phyloP scores from a whole-genome alignment of 148 eudicot species.

The Linanthus parryae region DNA sequence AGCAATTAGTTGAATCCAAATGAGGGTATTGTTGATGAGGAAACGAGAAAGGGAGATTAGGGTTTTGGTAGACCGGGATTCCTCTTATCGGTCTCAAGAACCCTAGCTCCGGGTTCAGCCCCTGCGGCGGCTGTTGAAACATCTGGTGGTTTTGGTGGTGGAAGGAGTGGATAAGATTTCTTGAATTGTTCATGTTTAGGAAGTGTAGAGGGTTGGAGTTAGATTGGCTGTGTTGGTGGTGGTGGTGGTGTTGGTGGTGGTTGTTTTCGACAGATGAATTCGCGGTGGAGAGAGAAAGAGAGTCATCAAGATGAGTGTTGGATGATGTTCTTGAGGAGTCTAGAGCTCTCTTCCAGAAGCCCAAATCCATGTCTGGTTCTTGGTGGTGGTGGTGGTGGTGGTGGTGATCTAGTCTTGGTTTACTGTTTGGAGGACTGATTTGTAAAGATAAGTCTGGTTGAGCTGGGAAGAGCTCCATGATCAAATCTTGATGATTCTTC shows the following conservation, averaged over 20 bases:
- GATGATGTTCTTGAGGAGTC: too few relatives aligned
- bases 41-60: constrained; percentile 39
- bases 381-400: too few relatives aligned
- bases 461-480: constrained; percentile 92
- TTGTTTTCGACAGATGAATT: too few relatives aligned
- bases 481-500: too few relatives aligned
- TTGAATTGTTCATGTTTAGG: too few relatives aligned
- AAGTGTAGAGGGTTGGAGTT: too few relatives aligned
- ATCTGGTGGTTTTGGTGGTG: constrained; percentile 5
- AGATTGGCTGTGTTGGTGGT: neutral
- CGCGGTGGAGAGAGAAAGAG: too few relatives aligned
- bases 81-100: constrained; percentile 81
- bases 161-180: constrained; percentile 12
- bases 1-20: too few relatives aligned
- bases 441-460: constrained; percentile 93
- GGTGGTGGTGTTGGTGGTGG: neutral
- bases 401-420: constrained; percentile 23
- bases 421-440: constrained; percentile 78
- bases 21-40: constrained; percentile 16
- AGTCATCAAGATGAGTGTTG: too few relatives aligned
- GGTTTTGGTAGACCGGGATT: constrained; percentile 78
- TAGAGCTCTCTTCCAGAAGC: constrained; percentile 40
- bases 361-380: constrained; percentile 27
- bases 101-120: constrained; percentile 32
- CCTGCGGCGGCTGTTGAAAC: constrained; percentile 10